phyloP scores from a whole-genome alignment of 176 grass and related monocot genomes.

The Carex scoparia region DNA sequence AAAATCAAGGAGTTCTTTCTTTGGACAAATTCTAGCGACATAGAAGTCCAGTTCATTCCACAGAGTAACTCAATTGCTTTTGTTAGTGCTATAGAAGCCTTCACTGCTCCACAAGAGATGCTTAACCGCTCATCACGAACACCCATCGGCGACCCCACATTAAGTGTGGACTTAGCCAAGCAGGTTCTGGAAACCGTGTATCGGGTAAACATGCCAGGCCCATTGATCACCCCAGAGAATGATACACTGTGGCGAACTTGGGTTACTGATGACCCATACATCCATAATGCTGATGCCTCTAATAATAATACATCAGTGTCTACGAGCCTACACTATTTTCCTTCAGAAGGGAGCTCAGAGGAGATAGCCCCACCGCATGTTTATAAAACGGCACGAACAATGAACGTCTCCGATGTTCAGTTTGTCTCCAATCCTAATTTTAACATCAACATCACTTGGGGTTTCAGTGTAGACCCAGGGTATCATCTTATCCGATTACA shows the following conservation, averaged over 20 bases:
- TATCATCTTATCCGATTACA: conserved; percentile 52
- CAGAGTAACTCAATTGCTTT: conserved; percentile 14
- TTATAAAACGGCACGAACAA: conserved; percentile 43
- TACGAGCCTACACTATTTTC: neutral
- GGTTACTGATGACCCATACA: conserved; percentile 31
- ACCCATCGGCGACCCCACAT: neutral
- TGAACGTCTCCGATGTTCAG: neutral
- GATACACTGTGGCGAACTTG: conserved; percentile 56
- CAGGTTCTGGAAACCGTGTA: conserved; percentile 25
- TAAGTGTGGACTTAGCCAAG: too few species aligned
- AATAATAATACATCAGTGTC: neutral
- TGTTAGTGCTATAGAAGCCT: conserved; percentile 50
- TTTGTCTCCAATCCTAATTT: neutral
- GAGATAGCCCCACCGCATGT: conserved; percentile 41
- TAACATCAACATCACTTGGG: conserved; percentile 61
- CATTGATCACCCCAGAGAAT: conserved; percentile 15
- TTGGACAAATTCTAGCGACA: neutral
- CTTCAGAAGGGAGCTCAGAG: neutral
- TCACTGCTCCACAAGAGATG: conserved; percentile 34
- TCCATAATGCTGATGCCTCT: neutral
- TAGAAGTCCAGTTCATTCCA: conserved; percentile 29
- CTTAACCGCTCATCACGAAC: neutral
- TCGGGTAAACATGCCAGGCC: conserved; percentile 41
- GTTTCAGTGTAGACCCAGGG: conserved; percentile 22
- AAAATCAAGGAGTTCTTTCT: conserved; percentile 70